Conservation (phyloP, 1,284 basidiomycete genomes). For the Exobasidium rhododendri region DNA sequence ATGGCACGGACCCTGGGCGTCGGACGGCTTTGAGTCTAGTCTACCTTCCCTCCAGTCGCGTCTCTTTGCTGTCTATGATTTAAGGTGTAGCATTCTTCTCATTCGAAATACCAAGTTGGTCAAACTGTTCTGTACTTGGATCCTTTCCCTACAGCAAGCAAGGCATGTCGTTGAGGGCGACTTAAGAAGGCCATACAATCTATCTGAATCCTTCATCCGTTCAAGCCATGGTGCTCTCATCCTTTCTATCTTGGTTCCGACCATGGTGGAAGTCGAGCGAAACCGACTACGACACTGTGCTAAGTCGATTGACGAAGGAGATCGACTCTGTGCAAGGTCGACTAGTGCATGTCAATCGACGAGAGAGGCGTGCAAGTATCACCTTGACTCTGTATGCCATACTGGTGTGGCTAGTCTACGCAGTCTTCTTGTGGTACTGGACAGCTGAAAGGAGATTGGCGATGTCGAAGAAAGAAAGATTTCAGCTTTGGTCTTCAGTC, state of each 20-base stretch:
- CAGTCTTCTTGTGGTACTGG: slow-evolving; percentile 72
- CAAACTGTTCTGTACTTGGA: no score
- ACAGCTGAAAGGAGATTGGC: slow-evolving; percentile 1
- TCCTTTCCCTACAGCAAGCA: no score
- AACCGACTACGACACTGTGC: slow-evolving; percentile 60
- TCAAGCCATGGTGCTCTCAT: slow-evolving; percentile 8
- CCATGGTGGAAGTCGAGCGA: slow-evolving; percentile 19
- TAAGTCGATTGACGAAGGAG: slow-evolving; percentile 58
- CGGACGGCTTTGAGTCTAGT: no score
- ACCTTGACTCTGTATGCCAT: slow-evolving; percentile 79
- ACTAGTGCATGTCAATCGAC: slow-evolving; percentile 79
- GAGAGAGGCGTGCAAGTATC: slow-evolving; percentile 76
- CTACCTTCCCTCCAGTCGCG: no score
- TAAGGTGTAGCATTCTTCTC: no score
- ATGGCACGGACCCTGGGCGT: no score
- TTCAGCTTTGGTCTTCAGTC: slow-evolving; percentile 29
- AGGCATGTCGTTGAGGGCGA: no score
- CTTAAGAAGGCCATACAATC: no score
- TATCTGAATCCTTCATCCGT: no score
- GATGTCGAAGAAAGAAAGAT: slow-evolving; percentile 6
- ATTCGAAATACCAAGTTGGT: no score
- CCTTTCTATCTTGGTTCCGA: slow-evolving; percentile 16
- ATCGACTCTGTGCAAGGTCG: slow-evolving; percentile 65
- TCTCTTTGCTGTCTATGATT: no score
- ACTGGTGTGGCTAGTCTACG: slow-evolving; percentile 74